Percentiles rank a stretch among this genome's conserved stretches.
These are phyloP conservation scores for Kodamaea fukazawae DNA, from an alignment of 805 yeast genomes.

Conservation along the genomic window DNA sequence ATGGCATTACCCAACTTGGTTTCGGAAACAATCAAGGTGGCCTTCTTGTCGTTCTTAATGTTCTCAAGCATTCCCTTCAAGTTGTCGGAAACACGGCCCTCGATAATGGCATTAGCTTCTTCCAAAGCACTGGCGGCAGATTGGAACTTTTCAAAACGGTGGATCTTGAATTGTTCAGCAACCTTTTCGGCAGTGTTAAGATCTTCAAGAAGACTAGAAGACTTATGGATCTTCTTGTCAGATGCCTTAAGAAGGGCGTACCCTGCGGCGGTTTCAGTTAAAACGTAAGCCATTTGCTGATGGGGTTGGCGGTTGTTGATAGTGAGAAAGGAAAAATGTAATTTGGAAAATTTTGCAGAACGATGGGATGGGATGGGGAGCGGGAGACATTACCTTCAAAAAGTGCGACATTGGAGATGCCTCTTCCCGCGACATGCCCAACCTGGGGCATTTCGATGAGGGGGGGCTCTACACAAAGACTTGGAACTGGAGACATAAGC, in stretches of 20 bases:
- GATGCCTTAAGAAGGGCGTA: conserved; percentile 96
- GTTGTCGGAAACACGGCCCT: conserved; percentile 88
- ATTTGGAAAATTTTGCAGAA: background rate
- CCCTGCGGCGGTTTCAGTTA: conserved; percentile 98
- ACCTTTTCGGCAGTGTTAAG: conserved; percentile 82
- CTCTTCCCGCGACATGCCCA: too few species aligned
- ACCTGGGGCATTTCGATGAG: too few species aligned
- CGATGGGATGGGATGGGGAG: background rate
- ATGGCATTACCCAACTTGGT: conserved; percentile 95
- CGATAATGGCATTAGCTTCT: conserved; percentile 88
- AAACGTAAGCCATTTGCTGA: conserved; percentile 69
- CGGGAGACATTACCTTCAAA: background rate
- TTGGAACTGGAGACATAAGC: too few species aligned
- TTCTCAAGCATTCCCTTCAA: conserved; percentile 74
- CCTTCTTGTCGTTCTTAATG: conserved; percentile 74
- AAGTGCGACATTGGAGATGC: background rate
- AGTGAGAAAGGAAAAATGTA: background rate
- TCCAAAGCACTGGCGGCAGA: conserved; percentile 96
- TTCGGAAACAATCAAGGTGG: conserved; percentile 88
- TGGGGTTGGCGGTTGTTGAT: background rate
- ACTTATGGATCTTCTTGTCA: conserved; percentile 94
- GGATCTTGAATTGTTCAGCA: conserved; percentile 85
- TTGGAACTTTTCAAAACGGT: conserved; percentile 90
- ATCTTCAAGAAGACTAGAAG: conserved; percentile 69
- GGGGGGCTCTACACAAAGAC: too few species aligned